A percentile compares a stretch with the other conserved stretches of the same genome.
Evolutionary conservation across 2,329 filamentous ascomycete species (phyloP).

Genomic region (Aurifilum marmelostoma): DNA sequence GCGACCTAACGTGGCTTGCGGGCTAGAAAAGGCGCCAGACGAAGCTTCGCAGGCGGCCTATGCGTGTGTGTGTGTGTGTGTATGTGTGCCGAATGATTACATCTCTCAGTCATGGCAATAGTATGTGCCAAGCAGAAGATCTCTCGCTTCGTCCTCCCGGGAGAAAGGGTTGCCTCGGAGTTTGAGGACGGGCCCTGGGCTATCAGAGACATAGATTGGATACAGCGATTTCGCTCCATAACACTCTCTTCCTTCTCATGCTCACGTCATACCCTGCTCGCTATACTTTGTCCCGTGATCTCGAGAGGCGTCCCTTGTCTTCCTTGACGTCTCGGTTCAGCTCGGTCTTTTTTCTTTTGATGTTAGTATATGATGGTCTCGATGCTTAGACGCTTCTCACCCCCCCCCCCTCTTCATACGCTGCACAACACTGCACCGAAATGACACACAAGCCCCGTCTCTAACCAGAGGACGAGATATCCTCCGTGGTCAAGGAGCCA

Average conservation of each 20-base stretch:
- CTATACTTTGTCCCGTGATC: neutral
- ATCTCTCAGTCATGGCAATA: neutral
- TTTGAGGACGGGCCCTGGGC: too few relatives aligned
- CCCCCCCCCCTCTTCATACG: too few relatives aligned
- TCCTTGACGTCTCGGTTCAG: neutral
- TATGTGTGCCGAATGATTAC: neutral
- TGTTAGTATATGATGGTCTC: too few relatives aligned
- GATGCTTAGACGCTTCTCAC: neutral
- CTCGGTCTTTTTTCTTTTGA: neutral
- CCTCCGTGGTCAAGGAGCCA: neutral
- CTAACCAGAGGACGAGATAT: neutral
- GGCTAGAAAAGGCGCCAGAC: conserved; percentile 11
- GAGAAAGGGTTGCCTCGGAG: neutral
- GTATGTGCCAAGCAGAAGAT: neutral
- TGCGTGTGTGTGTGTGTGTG: neutral
- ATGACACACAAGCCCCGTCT: neutral
- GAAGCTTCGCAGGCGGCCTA: conserved; percentile 10
- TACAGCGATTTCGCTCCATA: neutral
- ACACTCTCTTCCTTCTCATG: neutral
- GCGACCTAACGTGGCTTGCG: conserved; percentile 15
- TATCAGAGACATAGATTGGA: neutral
- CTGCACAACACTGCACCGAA: too few relatives aligned
- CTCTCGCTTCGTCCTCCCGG: neutral
- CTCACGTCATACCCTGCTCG: neutral
- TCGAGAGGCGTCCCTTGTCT: neutral